These are phyloP conservation scores for Elsinoe batatas DNA, from an alignment of 2,329 filamentous ascomycete species.

Conservation along the genomic window DNA sequence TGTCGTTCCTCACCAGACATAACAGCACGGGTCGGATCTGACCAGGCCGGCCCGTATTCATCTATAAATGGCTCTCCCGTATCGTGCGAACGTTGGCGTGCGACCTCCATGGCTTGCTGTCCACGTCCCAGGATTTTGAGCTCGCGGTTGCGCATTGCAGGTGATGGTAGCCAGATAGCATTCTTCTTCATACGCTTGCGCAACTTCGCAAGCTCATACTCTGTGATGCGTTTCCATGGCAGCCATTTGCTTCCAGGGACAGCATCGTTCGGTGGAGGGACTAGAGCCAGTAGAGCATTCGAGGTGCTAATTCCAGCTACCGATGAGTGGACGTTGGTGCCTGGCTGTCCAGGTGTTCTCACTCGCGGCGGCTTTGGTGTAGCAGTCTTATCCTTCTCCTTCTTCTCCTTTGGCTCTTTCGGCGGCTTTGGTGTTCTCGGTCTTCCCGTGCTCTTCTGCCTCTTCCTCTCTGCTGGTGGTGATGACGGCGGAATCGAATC, in stretches of 20 bases:
- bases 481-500: slow-evolving; percentile 29
- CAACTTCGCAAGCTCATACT: slow-evolving; percentile 60
- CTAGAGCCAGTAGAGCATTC: slow-evolving; percentile 49
- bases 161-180: slow-evolving; percentile 71
- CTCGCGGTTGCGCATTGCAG: slow-evolving; percentile 76
- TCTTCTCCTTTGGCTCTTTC: slow-evolving; percentile 28
- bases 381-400: slow-evolving; percentile 27
- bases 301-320: slow-evolving; percentile 51
- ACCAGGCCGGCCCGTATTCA: slow-evolving; percentile 34
- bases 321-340: slow-evolving; percentile 45
- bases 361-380: slow-evolving; percentile 35
- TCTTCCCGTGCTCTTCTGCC: slow-evolving; percentile 21
- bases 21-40: slow-evolving; percentile 25
- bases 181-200: slow-evolving; percentile 90
- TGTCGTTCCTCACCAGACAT: slow-evolving; percentile 27
- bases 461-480: slow-evolving; percentile 14
- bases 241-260: slow-evolving; percentile 49
- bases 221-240: slow-evolving; percentile 55
- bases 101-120: slow-evolving; percentile 32
- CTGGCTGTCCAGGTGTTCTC: slow-evolving; percentile 35
- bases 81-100: slow-evolving; percentile 55
- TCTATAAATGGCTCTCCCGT: slow-evolving; percentile 57
- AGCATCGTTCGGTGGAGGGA: slow-evolving; percentile 51
- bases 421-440: slow-evolving; percentile 28
- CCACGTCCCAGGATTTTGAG: slow-evolving; percentile 59